phyloP scores from a whole-genome alignment of 345 rosid species.

The Aquilaria yunnanensis region DNA sequence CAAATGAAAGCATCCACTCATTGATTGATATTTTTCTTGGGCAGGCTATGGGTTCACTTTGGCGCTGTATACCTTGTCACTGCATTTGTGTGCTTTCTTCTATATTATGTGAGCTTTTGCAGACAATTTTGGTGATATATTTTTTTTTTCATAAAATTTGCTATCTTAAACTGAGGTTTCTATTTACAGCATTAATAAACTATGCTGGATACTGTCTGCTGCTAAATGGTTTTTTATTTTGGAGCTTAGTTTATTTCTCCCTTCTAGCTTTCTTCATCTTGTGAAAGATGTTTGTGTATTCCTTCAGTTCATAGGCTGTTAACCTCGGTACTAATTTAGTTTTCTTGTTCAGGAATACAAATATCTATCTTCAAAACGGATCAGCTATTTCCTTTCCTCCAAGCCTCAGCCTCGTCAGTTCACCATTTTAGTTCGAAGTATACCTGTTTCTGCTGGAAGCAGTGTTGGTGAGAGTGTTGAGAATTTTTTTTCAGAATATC shows the following conservation, averaged over 20 bases:
- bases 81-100: constrained; percentile 64
- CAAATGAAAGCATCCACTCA: constrained; percentile 10
- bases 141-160: background rate
- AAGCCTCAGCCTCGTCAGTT: constrained; percentile 92
- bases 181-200: too few species aligned
- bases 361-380: constrained; percentile 62
- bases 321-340: constrained; percentile 8
- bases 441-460: constrained; percentile 64
- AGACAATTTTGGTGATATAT: background rate
- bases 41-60: constrained; percentile 97
- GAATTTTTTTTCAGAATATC: constrained; percentile 62
- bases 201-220: too few species aligned
- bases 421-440: constrained; percentile 73
- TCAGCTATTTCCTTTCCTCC: constrained; percentile 65
- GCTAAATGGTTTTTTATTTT: background rate
- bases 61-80: constrained; percentile 69
- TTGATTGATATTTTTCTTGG: constrained; percentile 14
- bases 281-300: constrained; percentile 6
- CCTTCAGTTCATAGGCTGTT: background rate
- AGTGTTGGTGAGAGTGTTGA: constrained; percentile 77
- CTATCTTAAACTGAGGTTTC: too few species aligned
- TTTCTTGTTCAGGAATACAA: constrained; percentile 67
- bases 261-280: background rate
- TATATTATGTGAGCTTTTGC: constrained; percentile 55
- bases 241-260: background rate